phyloP scores from a whole-genome alignment of 192 early-diverging fungal species.

The Mortierella hygrophila region DNA sequence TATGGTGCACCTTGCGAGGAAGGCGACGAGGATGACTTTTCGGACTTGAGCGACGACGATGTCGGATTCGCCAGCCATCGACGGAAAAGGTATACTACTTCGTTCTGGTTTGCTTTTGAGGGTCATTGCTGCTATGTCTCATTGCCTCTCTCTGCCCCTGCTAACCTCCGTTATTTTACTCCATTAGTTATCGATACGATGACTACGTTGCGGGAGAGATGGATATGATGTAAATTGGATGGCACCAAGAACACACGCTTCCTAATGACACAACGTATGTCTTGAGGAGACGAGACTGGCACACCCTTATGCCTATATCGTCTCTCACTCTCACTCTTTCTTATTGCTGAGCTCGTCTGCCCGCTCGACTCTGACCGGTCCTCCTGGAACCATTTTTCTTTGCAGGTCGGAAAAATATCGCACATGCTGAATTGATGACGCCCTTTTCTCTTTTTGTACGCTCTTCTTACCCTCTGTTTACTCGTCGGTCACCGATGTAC shows the following conservation, averaged over 20 bases:
- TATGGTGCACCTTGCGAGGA: conserved; percentile 48
- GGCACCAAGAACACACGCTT: neutral
- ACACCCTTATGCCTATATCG: neutral
- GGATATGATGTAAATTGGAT: conserved; percentile 43
- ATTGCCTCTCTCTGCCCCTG: neutral
- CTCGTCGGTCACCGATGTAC: neutral
- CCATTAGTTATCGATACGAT: conserved; percentile 36
- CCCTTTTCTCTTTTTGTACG: neutral
- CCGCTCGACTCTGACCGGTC: neutral
- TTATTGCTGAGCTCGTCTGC: neutral
- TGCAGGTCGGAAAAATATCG: neutral
- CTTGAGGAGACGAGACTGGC: neutral
- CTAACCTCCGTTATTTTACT: neutral
- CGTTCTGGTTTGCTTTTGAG: neutral
- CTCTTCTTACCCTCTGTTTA: neutral
- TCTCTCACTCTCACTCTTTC: neutral
- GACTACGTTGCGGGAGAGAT: conserved; percentile 51
- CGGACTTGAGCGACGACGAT: conserved; percentile 50
- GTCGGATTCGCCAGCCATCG: conserved; percentile 32
- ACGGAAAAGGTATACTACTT: conserved; percentile 21
- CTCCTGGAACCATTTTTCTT: neutral
- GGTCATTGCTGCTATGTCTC: neutral
- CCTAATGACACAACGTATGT: neutral
- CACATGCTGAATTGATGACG: neutral
- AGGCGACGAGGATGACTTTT: conserved; percentile 37